Evolutionary conservation across 106 monocot genomes (phyloP).

Genomic region (Dendrobium officinale): DNA sequence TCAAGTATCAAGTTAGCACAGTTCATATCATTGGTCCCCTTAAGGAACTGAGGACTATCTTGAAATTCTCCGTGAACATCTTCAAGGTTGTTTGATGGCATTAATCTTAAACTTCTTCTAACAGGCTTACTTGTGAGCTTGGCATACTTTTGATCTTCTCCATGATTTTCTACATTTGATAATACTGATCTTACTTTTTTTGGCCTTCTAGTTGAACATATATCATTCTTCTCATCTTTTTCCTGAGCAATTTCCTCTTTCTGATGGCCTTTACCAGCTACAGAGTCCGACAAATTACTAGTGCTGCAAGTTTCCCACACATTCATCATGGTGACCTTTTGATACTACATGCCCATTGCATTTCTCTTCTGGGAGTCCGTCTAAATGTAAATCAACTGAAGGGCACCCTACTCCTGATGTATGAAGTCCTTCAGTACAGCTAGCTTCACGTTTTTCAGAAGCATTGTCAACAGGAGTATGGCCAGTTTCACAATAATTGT

Average conservation of each 20-base stretch:
- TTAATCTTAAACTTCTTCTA: slow-evolving; percentile 1
- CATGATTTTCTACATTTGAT: not conserved
- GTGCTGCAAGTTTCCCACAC: not conserved
- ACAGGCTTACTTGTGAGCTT: not conserved
- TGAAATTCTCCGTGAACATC: slow-evolving; percentile 1
- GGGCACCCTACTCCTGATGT: not conserved
- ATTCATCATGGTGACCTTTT: not conserved
- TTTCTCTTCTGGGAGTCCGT: not conserved
- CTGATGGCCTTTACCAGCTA: not conserved
- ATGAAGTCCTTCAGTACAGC: not conserved
- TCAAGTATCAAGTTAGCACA: not conserved
- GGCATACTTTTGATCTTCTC: not conserved
- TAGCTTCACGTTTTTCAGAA: not conserved
- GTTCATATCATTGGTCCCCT: not conserved
- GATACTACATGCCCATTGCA: not conserved
- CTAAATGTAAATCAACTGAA: not conserved
- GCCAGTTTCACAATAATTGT: not conserved
- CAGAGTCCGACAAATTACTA: not conserved
- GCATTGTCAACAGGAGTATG: not conserved
- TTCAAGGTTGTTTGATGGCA: not conserved
- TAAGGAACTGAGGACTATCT: not conserved
- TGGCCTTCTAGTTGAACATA: not conserved
- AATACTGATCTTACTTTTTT: not conserved
- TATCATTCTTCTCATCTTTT: not conserved
- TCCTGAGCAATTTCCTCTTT: not conserved